Evolutionary conservation across 495 filamentous ascomycete species (phyloP), one percentile per base, ranked within the genome.

Genomic region (Xylaria acuta): DNA sequence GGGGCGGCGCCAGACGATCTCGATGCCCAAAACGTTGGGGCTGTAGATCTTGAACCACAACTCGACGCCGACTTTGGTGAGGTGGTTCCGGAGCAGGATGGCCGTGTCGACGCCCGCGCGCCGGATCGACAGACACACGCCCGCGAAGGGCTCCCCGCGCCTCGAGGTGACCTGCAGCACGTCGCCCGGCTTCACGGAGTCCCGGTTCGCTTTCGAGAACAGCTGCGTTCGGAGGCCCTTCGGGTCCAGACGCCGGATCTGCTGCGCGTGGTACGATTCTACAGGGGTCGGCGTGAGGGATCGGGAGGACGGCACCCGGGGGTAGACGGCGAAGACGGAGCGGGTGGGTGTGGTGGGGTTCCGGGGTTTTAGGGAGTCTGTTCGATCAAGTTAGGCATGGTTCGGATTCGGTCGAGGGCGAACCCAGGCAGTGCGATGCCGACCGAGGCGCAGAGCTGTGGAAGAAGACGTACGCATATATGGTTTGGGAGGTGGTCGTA

Each of bases 21-120:
- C 97, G 76, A 99, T 92, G 70, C 93, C 93, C 76, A 92, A 88
- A 63, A 98, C 91, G 80, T 92, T 93, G 72, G 94, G 94, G 73
- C 87, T 91, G 84, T 94, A 98, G 64, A 97, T 84, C 88, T 98
- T 99, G 79, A 91, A 93, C 88, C 93, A 97, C 93, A 97, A 94
- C 89, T 99, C 96, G n/a, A 97, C 94, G 59, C 93, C 93, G 7
- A 96, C 88, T 67, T 91, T 87, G 54, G 90, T 91, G 67, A 99
- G 80, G 74, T 95, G 89, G 76, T 94, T 95, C 34, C 96, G 87
- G 66, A 99, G 85, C 72, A 97, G 81, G 54, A 98, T 88, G 1
- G 90, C 91, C 7, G 93, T 95, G 80, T 99, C 96, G 32, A 97
- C 86, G 72, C 94, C 95, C 7, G 89, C 88, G 45, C 94, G 86